Evolutionary conservation across 768 basidiomycete genomes (phyloP).

Genomic region (Termitomyces sp.): DNA sequence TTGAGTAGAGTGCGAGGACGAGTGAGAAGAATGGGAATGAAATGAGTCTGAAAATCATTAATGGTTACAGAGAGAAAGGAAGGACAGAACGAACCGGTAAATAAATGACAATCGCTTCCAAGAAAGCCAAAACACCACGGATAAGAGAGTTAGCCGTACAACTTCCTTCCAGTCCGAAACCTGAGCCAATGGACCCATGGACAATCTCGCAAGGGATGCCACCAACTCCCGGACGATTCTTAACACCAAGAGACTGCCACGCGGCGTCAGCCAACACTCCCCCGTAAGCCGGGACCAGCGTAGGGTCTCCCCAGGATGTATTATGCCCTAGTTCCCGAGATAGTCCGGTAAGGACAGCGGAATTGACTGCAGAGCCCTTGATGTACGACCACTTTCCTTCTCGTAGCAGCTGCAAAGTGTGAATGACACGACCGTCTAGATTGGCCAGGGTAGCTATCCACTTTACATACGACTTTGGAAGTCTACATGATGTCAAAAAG

Average conservation of each 20-base stretch:
- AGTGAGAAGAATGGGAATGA: slow-evolving; percentile 59
- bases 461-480: slow-evolving; percentile 63
- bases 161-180: slow-evolving; percentile 42
- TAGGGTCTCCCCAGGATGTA: slow-evolving; percentile 57
- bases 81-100: slow-evolving; percentile 49
- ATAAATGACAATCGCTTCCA: slow-evolving; percentile 60
- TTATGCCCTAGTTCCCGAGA: slow-evolving; percentile 55
- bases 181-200: slow-evolving; percentile 49
- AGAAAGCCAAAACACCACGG: slow-evolving; percentile 51
- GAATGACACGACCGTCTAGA: slow-evolving; percentile 55
- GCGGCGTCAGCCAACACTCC: slow-evolving; percentile 40
- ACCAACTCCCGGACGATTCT: slow-evolving; percentile 47
- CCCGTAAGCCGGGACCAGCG: slow-evolving; percentile 55
- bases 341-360: slow-evolving; percentile 36
- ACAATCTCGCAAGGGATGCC: slow-evolving; percentile 76
- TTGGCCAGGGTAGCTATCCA: slow-evolving; percentile 74
- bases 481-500: slow-evolving; percentile 23
- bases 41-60: slow-evolving; percentile 50
- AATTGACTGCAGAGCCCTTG: slow-evolving; percentile 30
- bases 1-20: slow-evolving; percentile 48
- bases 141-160: slow-evolving; percentile 55
- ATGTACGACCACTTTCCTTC: slow-evolving; percentile 57
- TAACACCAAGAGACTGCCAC: slow-evolving; percentile 56
- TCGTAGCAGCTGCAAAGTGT: slow-evolving; percentile 47
- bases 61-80: not conserved